Base-by-base conservation (phyloP, 169 alveolate genomes). In the Eimeria nieschulzi region DNA sequence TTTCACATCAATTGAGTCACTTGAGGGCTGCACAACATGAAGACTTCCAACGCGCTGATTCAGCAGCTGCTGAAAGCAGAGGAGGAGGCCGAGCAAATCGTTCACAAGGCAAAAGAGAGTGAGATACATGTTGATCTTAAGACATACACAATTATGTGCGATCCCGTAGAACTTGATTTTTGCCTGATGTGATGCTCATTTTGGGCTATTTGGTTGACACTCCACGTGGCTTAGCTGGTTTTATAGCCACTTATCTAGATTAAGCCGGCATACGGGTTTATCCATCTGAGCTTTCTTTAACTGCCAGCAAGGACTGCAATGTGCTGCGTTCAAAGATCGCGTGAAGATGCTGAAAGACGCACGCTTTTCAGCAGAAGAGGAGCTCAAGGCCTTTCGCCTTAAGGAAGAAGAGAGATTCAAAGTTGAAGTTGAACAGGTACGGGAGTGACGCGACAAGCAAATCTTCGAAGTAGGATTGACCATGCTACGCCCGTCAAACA, bases 31-130 rank as follows among this genome's bases (percentile, higher is more conserved):
- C 7, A 79, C 17, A 82, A 82, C 9, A 82, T 82, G 83, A 90
- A 90, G 93, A 83, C 90, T 63, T 87, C 94, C 54, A 92, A 80
- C 82, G 94, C 94, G 23, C 84, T 90, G 86, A 90, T 90, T 59
- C 94, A 85, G 70, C 94, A 92, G 80, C 87, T 87, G 79, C 94
- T 92, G 55, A 85, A 88, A 84, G 94, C 91, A 59, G 87, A 92
- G 68, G 93, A 84, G 87, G 94, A 90, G 56, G 94, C 94, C 80
- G 94, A 90, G 75, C 72, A 86, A 23, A 82, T 90, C 55, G 94
- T 90, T n/a, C 87, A 90, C 85, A 90, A 90, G 76, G 94, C 94
- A 21, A 79, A 76, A 78, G 94, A 90, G 56, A 90, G 93, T 90
- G 19, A 90, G 93, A 15, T 33, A n/a, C 21, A 46, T 23, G 13